These are phyloP conservation scores for Trichoderma sp. DNA, from an alignment of 2,329 filamentous ascomycete species.

Conservation along the genomic window DNA sequence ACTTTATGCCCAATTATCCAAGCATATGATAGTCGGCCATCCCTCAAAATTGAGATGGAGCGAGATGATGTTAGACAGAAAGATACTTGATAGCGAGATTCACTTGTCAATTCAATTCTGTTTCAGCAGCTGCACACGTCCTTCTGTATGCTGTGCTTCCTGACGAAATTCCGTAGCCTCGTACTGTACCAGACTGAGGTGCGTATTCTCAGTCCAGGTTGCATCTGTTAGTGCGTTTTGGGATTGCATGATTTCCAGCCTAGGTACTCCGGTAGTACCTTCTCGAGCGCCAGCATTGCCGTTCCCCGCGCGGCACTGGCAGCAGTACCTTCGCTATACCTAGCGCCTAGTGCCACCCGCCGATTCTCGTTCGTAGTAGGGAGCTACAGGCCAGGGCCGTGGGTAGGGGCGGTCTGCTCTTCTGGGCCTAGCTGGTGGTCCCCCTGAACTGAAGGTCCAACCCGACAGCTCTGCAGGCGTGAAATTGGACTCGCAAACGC, in stretches of 20 bases:
- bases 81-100: not conserved
- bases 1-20: not conserved
- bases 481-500: constrained; percentile 28
- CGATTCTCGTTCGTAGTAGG: constrained; percentile 6
- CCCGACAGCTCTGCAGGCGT: constrained; percentile 25
- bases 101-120: not conserved
- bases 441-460: constrained; percentile 25
- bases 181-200: not conserved
- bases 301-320: not conserved
- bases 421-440: constrained; percentile 21
- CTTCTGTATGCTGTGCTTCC: not conserved
- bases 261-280: not conserved
- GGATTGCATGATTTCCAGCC: not conserved
- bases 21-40: not conserved
- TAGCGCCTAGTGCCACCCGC: not conserved
- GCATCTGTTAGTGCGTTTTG: constrained; percentile 3
- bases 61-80: not conserved
- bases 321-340: not conserved
- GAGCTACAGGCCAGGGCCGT: constrained; percentile 28
- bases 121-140: not conserved
- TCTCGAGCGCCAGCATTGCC: not conserved
- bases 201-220: not conserved
- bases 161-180: not conserved
- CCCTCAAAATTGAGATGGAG: not conserved
- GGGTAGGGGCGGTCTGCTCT: constrained; percentile 30